Base-by-base conservation (phyloP, 1,139 yeast genomes). In the Tardiomyces digboiensis region DNA sequence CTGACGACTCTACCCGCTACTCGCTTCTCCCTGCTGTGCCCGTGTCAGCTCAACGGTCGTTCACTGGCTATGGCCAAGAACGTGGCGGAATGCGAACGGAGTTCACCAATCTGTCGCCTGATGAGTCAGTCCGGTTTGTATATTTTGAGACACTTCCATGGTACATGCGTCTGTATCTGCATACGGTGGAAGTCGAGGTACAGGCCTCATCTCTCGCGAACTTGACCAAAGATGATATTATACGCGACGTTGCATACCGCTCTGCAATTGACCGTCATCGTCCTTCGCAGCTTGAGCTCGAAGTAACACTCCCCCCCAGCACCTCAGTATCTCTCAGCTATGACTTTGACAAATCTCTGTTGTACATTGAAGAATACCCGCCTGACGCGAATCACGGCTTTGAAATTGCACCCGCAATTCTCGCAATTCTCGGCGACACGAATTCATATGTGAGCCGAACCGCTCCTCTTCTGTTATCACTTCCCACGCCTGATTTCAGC, bases 341-440 rank as follows among this genome's bases (percentile, higher is more conserved):
- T 58, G 78, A 82, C 46, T 88, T 91, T 60, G 97, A 91, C 60
- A 91, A 89, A 62, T 80, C 95, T 0, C 70, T 91, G 57, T 71
- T 93, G 40, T 74, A 82, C 49, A 80, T 86, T 52, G 84, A 91
- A 8, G 98, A 93, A 61, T 93, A 93, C 57, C 98, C 98, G 12
- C 98, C 99, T 1, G 99, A 93, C 69, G 98, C 99, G 1, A 93
- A 93, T 61, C 97, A 91, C 55, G 99, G 99, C 0, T 93, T 91
- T 62, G 91, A 91, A 46, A 79, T 93, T 38, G 94, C 91, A 38
- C 95, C 97, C 0, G 95, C 64, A 7, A 83, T 87, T 6, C 70
- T 88, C 10, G 74, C 83, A 1, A 54, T 14, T 5, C 42, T 40
- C 3, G 47, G 45, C 3, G 12, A 29, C 13, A 44, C 43, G 3